Evolutionary conservation across 352 stramenopile genomes (phyloP).

Genomic region (Phytopythium montanum): DNA sequence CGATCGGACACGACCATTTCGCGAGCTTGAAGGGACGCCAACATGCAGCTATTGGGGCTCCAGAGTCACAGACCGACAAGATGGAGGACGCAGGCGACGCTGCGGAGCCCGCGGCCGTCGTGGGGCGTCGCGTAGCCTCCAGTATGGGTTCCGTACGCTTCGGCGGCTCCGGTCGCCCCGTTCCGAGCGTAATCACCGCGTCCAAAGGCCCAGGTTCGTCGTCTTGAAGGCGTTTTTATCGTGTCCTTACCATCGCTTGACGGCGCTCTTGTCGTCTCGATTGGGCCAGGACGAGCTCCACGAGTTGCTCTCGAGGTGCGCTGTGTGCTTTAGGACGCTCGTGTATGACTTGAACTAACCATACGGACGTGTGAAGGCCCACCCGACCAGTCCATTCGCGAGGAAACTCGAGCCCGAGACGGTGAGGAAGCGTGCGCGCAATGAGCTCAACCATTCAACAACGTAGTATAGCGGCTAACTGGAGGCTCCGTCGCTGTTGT

Average conservation of each 20-base stretch:
- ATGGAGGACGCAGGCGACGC: not conserved
- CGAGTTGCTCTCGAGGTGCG: conserved; percentile 25
- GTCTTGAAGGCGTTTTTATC: not conserved
- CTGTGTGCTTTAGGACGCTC: not conserved
- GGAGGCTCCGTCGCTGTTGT: not conserved
- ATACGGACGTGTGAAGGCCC: not conserved
- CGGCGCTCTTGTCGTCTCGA: no score
- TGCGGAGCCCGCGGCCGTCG: conserved; percentile 16
- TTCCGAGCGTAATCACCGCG: conserved; percentile 19
- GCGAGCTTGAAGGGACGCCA: no score
- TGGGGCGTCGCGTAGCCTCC: conserved; percentile 24
- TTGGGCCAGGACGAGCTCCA: conserved; percentile 8
- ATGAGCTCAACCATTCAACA: not conserved
- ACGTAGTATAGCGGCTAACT: not conserved
- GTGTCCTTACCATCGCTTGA: not conserved
- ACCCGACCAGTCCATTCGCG: conserved; percentile 3
- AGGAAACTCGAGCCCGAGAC: not conserved
- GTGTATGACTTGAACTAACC: not conserved
- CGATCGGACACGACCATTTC: no score
- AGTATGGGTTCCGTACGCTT: conserved; percentile 52
- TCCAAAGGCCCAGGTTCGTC: not conserved
- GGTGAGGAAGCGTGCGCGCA: not conserved
- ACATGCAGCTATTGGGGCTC: no score
- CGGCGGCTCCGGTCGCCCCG: conserved; percentile 39
- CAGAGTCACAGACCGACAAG: not conserved